phyloP scores from a whole-genome alignment of 169 alveolate species.

The Eimeria maxima region DNA sequence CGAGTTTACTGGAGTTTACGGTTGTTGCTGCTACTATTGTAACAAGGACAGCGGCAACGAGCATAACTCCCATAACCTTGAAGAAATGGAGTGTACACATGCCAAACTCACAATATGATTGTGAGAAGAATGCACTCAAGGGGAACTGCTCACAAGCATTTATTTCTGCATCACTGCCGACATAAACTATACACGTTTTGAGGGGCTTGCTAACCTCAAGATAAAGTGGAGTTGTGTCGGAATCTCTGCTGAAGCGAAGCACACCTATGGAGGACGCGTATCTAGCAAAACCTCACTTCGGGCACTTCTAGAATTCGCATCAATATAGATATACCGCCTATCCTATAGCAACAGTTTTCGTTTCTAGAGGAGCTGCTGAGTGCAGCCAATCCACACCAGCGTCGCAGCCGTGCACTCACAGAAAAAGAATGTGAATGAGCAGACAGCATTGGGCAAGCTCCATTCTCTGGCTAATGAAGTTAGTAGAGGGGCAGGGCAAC shows the following conservation, averaged over 20 bases:
- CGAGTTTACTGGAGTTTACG: neutral
- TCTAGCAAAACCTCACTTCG: neutral
- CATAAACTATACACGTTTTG: neutral
- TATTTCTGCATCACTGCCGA: neutral
- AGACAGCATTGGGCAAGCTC: too few relatives aligned
- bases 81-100: neutral
- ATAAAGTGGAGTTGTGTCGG: too few relatives aligned
- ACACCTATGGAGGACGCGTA: neutral
- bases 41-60: neutral
- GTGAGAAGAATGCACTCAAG: neutral
- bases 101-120: neutral
- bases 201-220: neutral
- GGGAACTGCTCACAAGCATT: neutral
- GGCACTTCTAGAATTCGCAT: neutral
- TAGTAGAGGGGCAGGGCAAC: too few relatives aligned
- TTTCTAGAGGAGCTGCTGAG: neutral
- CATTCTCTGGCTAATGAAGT: too few relatives aligned
- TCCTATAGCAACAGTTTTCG: neutral
- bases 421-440: too few relatives aligned
- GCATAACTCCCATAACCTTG: neutral
- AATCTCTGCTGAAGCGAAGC: neutral
- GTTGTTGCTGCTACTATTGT: neutral
- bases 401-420: too few relatives aligned
- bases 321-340: neutral
- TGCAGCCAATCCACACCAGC: neutral